Conservation (phyloP, 306 rosid genomes). For the Coriaria nepalensis region DNA sequence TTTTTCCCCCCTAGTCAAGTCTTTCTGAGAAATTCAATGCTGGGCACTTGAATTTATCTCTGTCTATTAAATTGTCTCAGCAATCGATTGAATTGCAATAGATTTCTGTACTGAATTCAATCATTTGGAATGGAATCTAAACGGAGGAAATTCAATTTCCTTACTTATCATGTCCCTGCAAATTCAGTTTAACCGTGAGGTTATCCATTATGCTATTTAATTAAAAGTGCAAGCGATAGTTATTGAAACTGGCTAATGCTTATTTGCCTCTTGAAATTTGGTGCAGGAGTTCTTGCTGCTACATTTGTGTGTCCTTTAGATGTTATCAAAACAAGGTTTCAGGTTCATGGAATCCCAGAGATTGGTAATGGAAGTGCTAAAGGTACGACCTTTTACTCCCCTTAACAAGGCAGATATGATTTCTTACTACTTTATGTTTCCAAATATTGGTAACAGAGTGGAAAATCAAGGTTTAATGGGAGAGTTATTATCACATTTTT, state of each 20-base stretch:
- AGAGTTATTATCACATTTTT: not conserved
- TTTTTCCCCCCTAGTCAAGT: too few relatives aligned
- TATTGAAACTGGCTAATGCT: not conserved
- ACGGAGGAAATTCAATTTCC: too few relatives aligned
- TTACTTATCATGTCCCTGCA: too few relatives aligned
- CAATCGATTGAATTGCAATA: too few relatives aligned
- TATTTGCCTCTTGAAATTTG: not conserved
- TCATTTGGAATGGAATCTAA: too few relatives aligned
- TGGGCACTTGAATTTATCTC: too few relatives aligned
- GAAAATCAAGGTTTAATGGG: not conserved
- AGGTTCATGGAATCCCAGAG: constrained; percentile 60
- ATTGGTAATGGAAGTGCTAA: constrained; percentile 27
- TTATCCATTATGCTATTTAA: not conserved
- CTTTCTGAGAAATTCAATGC: too few relatives aligned
- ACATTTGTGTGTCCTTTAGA: constrained; percentile 81
- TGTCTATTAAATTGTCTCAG: too few relatives aligned
- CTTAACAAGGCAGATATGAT: not conserved
- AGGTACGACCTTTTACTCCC: constrained; percentile 20
- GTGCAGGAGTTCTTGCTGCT: constrained; percentile 63
- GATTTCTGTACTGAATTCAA: too few relatives aligned
- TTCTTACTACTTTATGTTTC: not conserved
- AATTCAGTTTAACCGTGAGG: too few relatives aligned
- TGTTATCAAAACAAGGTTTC: constrained; percentile 80
- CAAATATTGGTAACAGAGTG: not conserved
- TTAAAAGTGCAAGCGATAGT: not conserved